phyloP scores from a whole-genome alignment of 2,329 filamentous ascomycete species.

The Fusarium acutatum region DNA sequence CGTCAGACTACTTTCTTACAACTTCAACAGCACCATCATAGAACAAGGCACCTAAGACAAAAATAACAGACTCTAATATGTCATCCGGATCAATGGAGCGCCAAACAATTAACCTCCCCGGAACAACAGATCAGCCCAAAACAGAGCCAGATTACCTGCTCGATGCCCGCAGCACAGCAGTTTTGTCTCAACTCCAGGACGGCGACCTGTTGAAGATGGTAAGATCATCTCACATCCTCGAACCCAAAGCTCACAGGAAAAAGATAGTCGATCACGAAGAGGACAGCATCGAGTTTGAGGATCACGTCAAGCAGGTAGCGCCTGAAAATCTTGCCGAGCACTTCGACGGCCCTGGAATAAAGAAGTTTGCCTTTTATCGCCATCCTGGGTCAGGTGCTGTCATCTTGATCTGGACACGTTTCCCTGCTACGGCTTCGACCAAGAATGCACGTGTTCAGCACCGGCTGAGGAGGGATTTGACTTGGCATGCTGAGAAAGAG shows the following conservation, averaged over 20 bases:
- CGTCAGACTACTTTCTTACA: not conserved
- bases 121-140: not conserved
- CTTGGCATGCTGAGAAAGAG: not conserved
- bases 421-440: not conserved
- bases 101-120: not conserved
- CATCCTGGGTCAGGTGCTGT: not conserved
- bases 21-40: not conserved
- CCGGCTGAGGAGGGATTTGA: slow-evolving; percentile 1
- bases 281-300: not conserved
- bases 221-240: not conserved
- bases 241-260: not conserved
- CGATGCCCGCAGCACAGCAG: not conserved
- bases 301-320: not conserved
- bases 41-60: not conserved
- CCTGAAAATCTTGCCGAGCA: not conserved
- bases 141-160: not conserved
- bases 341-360: not conserved
- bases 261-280: not conserved
- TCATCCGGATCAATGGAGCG: not conserved
- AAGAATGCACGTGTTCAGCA: slow-evolving; percentile 5
- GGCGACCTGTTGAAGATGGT: slow-evolving; percentile 20
- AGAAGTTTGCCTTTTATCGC: slow-evolving; percentile 7
- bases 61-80: not conserved
- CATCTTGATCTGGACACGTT: slow-evolving; percentile 19
- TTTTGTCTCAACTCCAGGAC: not conserved